A percentile compares a stretch with the other conserved stretches of the same genome.
Conservation (phyloP, 106 monocot genomes). For the Acanthochlamys bracteata region DNA sequence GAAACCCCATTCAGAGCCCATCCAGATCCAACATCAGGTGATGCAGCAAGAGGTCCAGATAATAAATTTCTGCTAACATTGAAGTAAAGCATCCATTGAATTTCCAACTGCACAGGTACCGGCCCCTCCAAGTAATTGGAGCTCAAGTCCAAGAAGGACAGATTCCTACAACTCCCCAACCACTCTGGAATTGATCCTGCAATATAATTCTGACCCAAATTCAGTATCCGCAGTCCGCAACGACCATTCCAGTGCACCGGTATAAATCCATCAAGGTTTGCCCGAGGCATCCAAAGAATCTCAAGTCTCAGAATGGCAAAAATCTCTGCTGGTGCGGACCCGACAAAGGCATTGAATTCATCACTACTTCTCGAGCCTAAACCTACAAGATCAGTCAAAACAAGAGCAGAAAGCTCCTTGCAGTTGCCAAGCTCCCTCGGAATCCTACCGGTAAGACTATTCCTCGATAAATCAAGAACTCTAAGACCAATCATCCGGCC, state of each 20-base stretch:
- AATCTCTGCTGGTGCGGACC: conserved; percentile 26
- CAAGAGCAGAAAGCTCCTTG: conserved; percentile 28
- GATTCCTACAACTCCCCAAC: conserved; percentile 28
- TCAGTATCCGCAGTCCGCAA: conserved; percentile 37
- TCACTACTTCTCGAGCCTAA: not conserved
- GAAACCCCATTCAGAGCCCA: too few species aligned
- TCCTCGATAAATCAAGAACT: conserved; percentile 44
- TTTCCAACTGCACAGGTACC: conserved; percentile 18
- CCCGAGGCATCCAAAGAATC: conserved; percentile 57
- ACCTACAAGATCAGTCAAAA: conserved; percentile 28
- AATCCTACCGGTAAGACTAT: conserved; percentile 46
- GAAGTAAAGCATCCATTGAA: conserved; percentile 34
- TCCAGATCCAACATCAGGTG: not conserved
- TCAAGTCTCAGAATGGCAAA: conserved; percentile 26
- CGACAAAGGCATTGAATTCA: conserved; percentile 57
- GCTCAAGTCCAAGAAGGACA: conserved; percentile 49
- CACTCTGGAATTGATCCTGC: conserved; percentile 24
- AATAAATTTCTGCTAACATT: conserved; percentile 45
- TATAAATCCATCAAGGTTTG: conserved; percentile 43
- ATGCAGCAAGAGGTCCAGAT: conserved; percentile 21
- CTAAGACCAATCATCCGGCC: conserved; percentile 23
- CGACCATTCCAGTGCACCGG: conserved; percentile 10
- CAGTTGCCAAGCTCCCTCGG: conserved; percentile 41
- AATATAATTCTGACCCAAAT: conserved; percentile 58
- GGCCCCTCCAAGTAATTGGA: conserved; percentile 37